phyloP scores from a whole-genome alignment of 345 rosid genomes.

The sweet orange (Citrus sinensis) region DVS_A1.0 CM039162.1:23271501-23272000 shows the following conservation, averaged over 20 bases:
- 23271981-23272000: slow-evolving; percentile 18
- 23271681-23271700: slow-evolving; percentile 70
- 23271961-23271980: slow-evolving; percentile 40
- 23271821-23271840: neutral
- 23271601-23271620: slow-evolving; percentile 21
- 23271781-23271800: slow-evolving; percentile 89
- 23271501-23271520: slow-evolving; percentile 25
- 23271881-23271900: neutral
- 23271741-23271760: slow-evolving; percentile 49
- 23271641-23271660: slow-evolving; percentile 34
- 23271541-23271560: slow-evolving; percentile 72
- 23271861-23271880: slow-evolving; percentile 17
- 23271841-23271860: slow-evolving; percentile 12
- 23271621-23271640: slow-evolving; percentile 18
- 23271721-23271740: slow-evolving; percentile 24
- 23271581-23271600: slow-evolving; percentile 17
- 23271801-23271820: slow-evolving; percentile 45
- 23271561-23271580: slow-evolving; percentile 26
- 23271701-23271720: slow-evolving; percentile 72
- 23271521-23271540: slow-evolving; percentile 36
- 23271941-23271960: slow-evolving; percentile 32
- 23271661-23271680: slow-evolving; percentile 55
- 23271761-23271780: slow-evolving; percentile 60
- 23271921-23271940: neutral
- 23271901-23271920: neutral